Evolutionary conservation across 441 rosid species (phyloP).

Genomic region (Gossypium gossypioides): DNA sequence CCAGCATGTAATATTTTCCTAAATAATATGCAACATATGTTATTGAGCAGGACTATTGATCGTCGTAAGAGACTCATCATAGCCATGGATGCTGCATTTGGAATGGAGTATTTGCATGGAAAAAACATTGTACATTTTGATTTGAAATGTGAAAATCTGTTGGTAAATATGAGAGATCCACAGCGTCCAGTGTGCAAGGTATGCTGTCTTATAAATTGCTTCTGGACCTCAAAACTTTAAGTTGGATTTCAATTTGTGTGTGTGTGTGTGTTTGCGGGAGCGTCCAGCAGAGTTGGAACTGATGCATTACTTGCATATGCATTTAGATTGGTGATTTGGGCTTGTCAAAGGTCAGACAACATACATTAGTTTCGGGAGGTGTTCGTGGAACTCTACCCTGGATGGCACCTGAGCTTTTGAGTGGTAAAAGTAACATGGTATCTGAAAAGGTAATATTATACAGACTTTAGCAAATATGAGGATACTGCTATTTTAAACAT

Average conservation of each 20-base stretch:
- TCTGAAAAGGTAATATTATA: slow-evolving; percentile 65
- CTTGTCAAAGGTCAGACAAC: slow-evolving; percentile 86
- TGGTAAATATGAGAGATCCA: slow-evolving; percentile 98
- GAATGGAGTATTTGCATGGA: slow-evolving; percentile 97
- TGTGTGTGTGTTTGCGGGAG: not conserved
- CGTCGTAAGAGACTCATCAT: slow-evolving; percentile 98
- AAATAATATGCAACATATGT: slow-evolving; percentile 19
- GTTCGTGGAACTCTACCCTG: slow-evolving; percentile 98
- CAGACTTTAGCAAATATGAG: not conserved
- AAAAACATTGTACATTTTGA: slow-evolving; percentile 96
- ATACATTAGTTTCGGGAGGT: slow-evolving; percentile 94
- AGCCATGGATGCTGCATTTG: slow-evolving; percentile 98
- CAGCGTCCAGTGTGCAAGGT: slow-evolving; percentile 98
- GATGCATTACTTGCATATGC: slow-evolving; percentile 5
- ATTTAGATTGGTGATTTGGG: slow-evolving; percentile 93
- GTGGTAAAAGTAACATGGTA: slow-evolving; percentile 96
- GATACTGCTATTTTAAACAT: not conserved
- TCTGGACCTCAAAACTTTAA: not conserved
- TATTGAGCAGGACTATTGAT: slow-evolving; percentile 62
- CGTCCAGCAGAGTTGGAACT: slow-evolving; percentile 6
- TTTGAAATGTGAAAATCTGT: slow-evolving; percentile 89
- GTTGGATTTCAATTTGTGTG: not conserved
- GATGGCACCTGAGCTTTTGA: slow-evolving; percentile 99
- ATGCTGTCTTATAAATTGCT: slow-evolving; percentile 13
- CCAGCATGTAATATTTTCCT: slow-evolving; percentile 1